Percentiles rank a stretch among this genome's conserved stretches.
These are phyloP conservation scores for Bryoerythrophyllum caledonicum DNA, from an alignment of 225 moss, liverwort and hornwort genomes.

Conservation along the genomic window DNA sequence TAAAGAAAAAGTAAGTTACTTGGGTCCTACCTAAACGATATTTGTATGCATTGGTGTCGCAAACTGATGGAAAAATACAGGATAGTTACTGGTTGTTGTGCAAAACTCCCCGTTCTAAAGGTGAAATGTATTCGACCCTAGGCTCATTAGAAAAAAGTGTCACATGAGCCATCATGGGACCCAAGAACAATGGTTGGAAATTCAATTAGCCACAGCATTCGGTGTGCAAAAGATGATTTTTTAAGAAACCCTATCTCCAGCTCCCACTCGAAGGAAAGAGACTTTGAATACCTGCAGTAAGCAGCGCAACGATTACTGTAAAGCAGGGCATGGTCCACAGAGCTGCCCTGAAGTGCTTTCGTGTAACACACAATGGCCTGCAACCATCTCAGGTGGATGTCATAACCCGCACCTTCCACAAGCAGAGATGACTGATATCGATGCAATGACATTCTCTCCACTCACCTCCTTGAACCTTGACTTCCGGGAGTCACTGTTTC, in stretches of 20 bases:
- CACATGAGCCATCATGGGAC: too few relatives aligned
- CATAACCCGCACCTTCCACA: neutral
- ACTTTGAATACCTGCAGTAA: conserved; percentile 57
- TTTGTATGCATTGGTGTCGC: too few relatives aligned
- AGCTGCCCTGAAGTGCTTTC: conserved; percentile 48
- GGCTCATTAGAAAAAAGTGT: neutral
- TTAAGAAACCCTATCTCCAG: neutral
- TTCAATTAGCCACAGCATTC: too few relatives aligned
- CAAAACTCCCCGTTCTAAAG: neutral
- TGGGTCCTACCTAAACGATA: too few relatives aligned
- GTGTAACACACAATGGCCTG: conserved; percentile 77
- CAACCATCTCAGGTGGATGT: conserved; percentile 19
- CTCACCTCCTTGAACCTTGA: conserved; percentile 66
- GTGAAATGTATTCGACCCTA: neutral
- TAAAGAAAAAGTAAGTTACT: too few relatives aligned
- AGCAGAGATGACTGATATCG: neutral
- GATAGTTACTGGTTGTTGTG: too few relatives aligned
- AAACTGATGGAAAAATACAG: too few relatives aligned
- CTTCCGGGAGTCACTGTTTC: conserved; percentile 65
- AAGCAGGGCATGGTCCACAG: conserved; percentile 53
- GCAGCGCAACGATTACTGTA: conserved; percentile 83
- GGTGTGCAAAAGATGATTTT: neutral
- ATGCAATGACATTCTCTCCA: neutral
- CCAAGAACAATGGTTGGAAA: too few relatives aligned
- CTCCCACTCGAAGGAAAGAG: neutral